phyloP scores from a whole-genome alignment of 1,284 basidiomycete species.

The Singerocomus rubriflavus region DNA sequence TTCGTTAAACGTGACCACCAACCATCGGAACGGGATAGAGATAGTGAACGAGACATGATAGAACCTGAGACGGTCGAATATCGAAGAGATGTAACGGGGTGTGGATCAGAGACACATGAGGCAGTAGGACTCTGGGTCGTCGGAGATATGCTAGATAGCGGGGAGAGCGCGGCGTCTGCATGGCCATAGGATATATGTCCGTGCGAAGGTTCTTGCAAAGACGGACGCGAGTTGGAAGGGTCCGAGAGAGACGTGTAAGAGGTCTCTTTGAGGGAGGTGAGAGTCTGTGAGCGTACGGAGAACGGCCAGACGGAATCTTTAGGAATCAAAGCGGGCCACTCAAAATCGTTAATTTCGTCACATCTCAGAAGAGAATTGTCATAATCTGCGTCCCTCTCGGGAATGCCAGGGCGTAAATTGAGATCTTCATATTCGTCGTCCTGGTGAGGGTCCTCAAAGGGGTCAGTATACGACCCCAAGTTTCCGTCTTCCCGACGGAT shows the following conservation, averaged over 20 bases:
- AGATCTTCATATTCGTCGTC: constrained; percentile 22
- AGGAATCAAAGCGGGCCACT: constrained; percentile 27
- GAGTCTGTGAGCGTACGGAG: constrained; percentile 27
- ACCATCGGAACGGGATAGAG: constrained; percentile 40
- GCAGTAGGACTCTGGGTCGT: constrained; percentile 14
- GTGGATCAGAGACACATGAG: constrained; percentile 15
- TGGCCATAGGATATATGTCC: constrained; percentile 29
- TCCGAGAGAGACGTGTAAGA: constrained; percentile 25
- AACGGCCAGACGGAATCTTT: constrained; percentile 27
- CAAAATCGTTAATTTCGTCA: constrained; percentile 24
- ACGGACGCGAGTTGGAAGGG: constrained; percentile 23
- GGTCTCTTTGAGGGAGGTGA: constrained; percentile 29
- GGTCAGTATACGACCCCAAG: constrained; percentile 25
- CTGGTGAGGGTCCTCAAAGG: constrained; percentile 26
- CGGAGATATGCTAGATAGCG: constrained; percentile 6
- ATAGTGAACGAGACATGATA: constrained; percentile 30
- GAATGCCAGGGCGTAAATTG: constrained; percentile 10
- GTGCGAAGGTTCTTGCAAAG: constrained; percentile 28
- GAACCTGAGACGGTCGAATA: constrained; percentile 21
- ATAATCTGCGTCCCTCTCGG: constrained; percentile 24
- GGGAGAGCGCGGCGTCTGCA: constrained; percentile 10
- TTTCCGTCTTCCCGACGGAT: constrained; percentile 15
- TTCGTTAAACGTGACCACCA: constrained; percentile 49
- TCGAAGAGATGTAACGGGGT: constrained; percentile 6
- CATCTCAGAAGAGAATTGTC: constrained; percentile 40